Conservation (phyloP, 108 stramenopile species). For the Skeletonema tropicum region DNA sequence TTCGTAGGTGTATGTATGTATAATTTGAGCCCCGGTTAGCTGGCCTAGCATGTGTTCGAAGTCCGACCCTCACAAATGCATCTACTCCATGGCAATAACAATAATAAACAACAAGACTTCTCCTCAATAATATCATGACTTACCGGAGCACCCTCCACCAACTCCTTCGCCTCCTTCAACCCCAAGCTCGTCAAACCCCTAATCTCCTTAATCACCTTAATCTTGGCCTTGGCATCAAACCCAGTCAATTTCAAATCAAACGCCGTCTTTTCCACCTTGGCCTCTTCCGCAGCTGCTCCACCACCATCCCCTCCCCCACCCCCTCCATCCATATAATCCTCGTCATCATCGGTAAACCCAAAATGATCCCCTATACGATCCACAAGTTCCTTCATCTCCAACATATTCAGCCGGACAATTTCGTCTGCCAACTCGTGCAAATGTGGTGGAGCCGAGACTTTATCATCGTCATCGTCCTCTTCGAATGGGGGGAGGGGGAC, state of each 20-base stretch:
- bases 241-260: conserved; percentile 89
- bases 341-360: conserved; percentile 70
- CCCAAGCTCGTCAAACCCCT: conserved; percentile 82
- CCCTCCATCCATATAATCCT: conserved; percentile 31
- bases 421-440: conserved; percentile 70
- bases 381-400: conserved; percentile 78
- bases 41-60: conserved; percentile 34
- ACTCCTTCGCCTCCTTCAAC: conserved; percentile 92
- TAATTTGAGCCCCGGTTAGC: conserved; percentile 44
- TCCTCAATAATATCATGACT: conserved; percentile 19
- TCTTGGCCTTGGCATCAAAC: conserved; percentile 92
- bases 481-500: conserved; percentile 72
- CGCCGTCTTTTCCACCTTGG: conserved; percentile 66
- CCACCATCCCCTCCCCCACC: conserved; percentile 47
- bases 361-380: conserved; percentile 78
- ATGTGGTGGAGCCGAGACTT: conserved; percentile 57
- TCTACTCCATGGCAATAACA: not conserved
- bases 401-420: conserved; percentile 70
- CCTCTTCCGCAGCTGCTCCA: conserved; percentile 48
- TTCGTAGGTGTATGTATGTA: conserved; percentile 22
- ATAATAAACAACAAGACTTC: not conserved
- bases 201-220: conserved; percentile 94
- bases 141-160: conserved; percentile 88
- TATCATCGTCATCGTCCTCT: conserved; percentile 20
- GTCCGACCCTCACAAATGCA: not conserved